Percentiles rank a stretch among this genome's conserved stretches.
Conservation (phyloP, 495 filamentous ascomycete genomes). For the Aspergillus bridgeri region DNA sequence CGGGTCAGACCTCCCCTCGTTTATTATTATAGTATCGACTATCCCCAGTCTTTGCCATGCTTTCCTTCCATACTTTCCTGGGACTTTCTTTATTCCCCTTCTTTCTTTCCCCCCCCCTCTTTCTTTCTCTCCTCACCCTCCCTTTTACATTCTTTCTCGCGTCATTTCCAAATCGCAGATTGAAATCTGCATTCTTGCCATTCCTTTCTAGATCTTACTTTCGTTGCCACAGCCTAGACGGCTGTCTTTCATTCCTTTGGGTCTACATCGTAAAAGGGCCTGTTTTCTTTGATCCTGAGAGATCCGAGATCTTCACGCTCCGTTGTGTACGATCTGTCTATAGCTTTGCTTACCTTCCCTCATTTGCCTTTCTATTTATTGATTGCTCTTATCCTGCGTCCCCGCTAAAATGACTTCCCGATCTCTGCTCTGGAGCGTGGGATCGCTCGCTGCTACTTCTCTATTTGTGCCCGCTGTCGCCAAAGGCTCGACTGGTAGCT, state of each 20-base stretch:
- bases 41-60: constrained; percentile 2
- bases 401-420: constrained; percentile 16
- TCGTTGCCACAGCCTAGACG: constrained; percentile 18
- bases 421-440: constrained; percentile 16
- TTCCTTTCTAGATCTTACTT: constrained; percentile 6
- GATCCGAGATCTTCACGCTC: constrained; percentile 2
- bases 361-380: neutral
- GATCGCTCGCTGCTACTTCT: constrained; percentile 19
- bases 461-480: constrained; percentile 13
- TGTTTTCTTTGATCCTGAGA: constrained; percentile 4
- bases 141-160: constrained; percentile 20
- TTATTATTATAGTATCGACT: constrained; percentile 6
- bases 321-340: constrained; percentile 4
- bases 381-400: neutral
- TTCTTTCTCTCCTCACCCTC: too few relatives aligned
- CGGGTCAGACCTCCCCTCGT: constrained; percentile 1
- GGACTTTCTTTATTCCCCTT: neutral
- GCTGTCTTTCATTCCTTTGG: constrained; percentile 17
- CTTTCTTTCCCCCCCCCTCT: constrained; percentile 7
- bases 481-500: neutral
- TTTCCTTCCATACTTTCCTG: neutral
- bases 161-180: constrained; percentile 14
- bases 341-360: neutral
- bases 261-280: neutral
- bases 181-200: constrained; percentile 17